These are phyloP conservation scores for Spergularia marina DNA, from an alignment of 148 eudicot species.

Conservation along the genomic window DNA sequence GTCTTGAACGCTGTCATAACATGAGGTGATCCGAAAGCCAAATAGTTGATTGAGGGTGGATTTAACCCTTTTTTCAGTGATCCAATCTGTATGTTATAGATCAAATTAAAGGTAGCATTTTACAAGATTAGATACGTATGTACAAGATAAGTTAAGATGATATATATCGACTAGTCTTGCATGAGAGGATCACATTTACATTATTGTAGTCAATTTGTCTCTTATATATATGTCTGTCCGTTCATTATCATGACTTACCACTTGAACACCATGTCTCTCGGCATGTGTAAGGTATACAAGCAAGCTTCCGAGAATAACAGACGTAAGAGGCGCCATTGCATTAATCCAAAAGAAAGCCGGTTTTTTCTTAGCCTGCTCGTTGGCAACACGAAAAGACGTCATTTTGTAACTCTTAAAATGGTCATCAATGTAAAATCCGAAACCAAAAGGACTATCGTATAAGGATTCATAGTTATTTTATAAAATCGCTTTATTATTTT, in stretches of 20 bases:
- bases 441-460: no score
- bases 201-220: no score
- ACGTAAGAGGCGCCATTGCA: constrained; percentile 67
- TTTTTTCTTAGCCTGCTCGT: constrained; percentile 48
- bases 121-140: background rate
- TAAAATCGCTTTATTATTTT: no score
- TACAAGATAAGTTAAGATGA: no score
- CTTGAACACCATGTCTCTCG: constrained; percentile 63
- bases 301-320: constrained; percentile 58
- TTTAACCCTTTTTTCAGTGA: constrained; percentile 62
- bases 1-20: constrained; percentile 42
- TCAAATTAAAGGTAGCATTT: background rate
- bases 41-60: constrained; percentile 40
- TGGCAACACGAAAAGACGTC: background rate
- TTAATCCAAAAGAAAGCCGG: constrained; percentile 58
- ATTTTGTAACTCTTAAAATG: background rate
- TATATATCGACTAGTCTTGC: no score
- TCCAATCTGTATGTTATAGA: constrained; percentile 42
- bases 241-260: constrained; percentile 26
- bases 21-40: constrained; percentile 49
- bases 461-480: no score
- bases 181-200: no score
- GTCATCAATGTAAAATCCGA: no score
- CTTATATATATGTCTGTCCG: no score
- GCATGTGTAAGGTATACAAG: constrained; percentile 64